phyloP scores from a whole-genome alignment of 805 yeast genomes.

The Brettanomyces naardenensis region DNA sequence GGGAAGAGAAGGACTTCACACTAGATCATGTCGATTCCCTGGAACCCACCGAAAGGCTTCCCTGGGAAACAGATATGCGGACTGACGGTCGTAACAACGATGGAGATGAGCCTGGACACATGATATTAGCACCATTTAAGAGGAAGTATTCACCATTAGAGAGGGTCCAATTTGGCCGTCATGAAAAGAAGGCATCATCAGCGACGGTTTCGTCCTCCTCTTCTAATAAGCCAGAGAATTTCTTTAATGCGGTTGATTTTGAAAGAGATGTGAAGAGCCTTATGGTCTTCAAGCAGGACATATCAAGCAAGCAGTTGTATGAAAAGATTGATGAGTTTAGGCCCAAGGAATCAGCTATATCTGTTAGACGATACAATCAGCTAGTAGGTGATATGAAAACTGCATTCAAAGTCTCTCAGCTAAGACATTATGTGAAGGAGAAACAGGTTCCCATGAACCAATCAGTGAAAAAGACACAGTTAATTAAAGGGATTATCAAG shows the following conservation, averaged over 20 bases:
- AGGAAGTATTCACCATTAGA: slow-evolving; percentile 16
- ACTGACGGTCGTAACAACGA: background rate
- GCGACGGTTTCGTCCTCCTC: background rate
- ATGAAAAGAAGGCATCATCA: background rate
- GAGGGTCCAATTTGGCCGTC: slow-evolving; percentile 6
- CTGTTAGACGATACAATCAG: slow-evolving; percentile 15
- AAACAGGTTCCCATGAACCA: slow-evolving; percentile 6
- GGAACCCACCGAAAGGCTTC: slow-evolving; percentile 2
- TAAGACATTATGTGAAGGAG: slow-evolving; percentile 13
- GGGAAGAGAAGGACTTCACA: too few species aligned
- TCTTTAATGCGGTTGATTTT: slow-evolving; percentile 18
- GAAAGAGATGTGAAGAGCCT: slow-evolving; percentile 22
- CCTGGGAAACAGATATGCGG: slow-evolving; percentile 8
- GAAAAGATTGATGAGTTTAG: slow-evolving; percentile 20
- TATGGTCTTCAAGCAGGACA: slow-evolving; percentile 21
- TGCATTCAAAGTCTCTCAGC: slow-evolving; percentile 17
- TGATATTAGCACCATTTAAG: slow-evolving; percentile 20
- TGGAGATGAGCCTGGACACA: slow-evolving; percentile 7
- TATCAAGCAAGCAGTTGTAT: slow-evolving; percentile 18
- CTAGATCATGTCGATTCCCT: too few species aligned
- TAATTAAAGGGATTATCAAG: slow-evolving; percentile 16
- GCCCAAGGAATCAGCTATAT: slow-evolving; percentile 16
- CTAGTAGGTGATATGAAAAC: slow-evolving; percentile 12
- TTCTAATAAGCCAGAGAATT: background rate
- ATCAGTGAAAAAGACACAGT: slow-evolving; percentile 11